Conservation (phyloP, 352 stramenopile genomes). For the Plasmopara viticola region DNA sequence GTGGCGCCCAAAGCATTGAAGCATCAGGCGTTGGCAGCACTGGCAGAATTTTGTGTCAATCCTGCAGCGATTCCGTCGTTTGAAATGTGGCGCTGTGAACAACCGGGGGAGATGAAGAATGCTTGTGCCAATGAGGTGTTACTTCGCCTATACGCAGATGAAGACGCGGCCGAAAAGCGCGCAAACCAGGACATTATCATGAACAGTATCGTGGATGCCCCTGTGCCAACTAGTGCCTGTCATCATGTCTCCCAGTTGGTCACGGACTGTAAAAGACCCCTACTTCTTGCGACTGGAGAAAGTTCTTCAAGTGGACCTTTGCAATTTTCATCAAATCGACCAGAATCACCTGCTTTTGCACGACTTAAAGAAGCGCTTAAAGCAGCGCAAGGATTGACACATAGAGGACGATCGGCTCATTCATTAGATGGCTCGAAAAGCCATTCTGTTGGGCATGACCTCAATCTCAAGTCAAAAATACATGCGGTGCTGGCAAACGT, state of each 20-base stretch:
- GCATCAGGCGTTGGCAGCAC: slow-evolving; percentile 49
- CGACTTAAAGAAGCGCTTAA: slow-evolving; percentile 64
- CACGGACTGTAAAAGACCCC: slow-evolving; percentile 34
- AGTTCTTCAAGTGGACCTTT: slow-evolving; percentile 7
- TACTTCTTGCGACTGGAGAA: slow-evolving; percentile 27
- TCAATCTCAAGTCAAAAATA: slow-evolving; percentile 72
- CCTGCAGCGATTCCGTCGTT: slow-evolving; percentile 66
- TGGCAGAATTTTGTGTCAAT: slow-evolving; percentile 67
- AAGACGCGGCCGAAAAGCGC: slow-evolving; percentile 37
- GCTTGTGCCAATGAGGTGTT: slow-evolving; percentile 50
- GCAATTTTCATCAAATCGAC: slow-evolving; percentile 14
- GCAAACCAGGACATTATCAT: slow-evolving; percentile 14
- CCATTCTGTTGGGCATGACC: slow-evolving; percentile 31
- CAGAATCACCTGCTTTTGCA: slow-evolving; percentile 58
- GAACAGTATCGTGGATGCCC: not conserved
- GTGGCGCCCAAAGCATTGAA: slow-evolving; percentile 45
- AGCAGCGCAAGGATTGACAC: slow-evolving; percentile 31
- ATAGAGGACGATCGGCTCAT: slow-evolving; percentile 9
- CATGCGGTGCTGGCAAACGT: slow-evolving; percentile 58
- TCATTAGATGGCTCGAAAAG: slow-evolving; percentile 31
- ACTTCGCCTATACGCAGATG: slow-evolving; percentile 56
- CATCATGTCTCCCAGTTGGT: slow-evolving; percentile 53
- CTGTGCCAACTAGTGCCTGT: slow-evolving; percentile 20
- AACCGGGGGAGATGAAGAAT: slow-evolving; percentile 43
- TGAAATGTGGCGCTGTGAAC: slow-evolving; percentile 46